phyloP scores from a whole-genome alignment of 2,329 filamentous ascomycete genomes.

The Ceratocystis ficicola region DNA sequence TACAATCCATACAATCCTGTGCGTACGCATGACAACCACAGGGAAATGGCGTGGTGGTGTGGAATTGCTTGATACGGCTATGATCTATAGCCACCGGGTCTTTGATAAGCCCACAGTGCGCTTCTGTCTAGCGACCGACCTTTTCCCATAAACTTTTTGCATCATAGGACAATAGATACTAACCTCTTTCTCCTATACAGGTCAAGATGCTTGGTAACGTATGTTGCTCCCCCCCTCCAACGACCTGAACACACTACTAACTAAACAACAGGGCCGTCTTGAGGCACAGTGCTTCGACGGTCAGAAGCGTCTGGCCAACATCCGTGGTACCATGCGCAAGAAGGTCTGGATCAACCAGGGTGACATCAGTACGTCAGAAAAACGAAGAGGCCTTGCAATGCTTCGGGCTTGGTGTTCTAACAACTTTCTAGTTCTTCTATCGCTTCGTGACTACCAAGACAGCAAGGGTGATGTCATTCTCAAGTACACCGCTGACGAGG shows the following conservation, averaged over 20 bases:
- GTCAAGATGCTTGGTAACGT: constrained; percentile 87
- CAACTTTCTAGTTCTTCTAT: constrained; percentile 50
- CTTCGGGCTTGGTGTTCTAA: neutral
- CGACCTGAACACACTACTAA: constrained; percentile 9
- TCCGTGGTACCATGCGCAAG: constrained; percentile 54
- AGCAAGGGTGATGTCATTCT: constrained; percentile 94
- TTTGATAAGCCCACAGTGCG: neutral
- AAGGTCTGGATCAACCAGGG: constrained; percentile 99
- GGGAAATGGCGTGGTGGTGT: neutral
- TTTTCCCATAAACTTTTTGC: neutral
- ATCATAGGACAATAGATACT: neutral
- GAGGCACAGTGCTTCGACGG: constrained; percentile 94
- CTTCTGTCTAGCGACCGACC: neutral
- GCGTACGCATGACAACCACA: neutral
- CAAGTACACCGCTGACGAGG: constrained; percentile 94
- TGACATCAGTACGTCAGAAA: constrained; percentile 47
- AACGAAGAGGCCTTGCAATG: neutral
- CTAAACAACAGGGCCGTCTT: constrained; percentile 50
- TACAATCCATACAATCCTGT: neutral
- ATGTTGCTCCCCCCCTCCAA: neutral
- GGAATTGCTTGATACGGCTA: neutral
- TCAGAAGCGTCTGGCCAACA: constrained; percentile 57
- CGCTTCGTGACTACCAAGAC: constrained; percentile 84
- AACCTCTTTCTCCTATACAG: constrained; percentile 23
- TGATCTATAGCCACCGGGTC: neutral